These are phyloP conservation scores for Nakazawaea populi DNA, from an alignment of 805 yeast genomes.

Conservation along the genomic window DNA sequence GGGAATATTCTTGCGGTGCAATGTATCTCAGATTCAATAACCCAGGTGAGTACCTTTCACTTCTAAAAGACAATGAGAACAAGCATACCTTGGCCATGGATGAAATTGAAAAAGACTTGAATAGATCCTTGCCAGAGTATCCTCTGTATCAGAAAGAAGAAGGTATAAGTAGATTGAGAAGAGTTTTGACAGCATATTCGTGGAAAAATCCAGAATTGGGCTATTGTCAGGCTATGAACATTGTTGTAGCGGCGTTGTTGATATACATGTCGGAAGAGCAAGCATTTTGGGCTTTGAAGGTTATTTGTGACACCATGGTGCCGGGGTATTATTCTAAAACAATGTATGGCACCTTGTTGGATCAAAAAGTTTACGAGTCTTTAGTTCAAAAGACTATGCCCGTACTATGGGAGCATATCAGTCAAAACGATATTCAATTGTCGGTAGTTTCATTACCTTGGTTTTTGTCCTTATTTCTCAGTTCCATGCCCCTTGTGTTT, in stretches of 20 bases:
- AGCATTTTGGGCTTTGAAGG: constrained; percentile 88
- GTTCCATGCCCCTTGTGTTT: constrained; percentile 90
- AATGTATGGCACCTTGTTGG: constrained; percentile 94
- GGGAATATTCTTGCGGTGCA: constrained; percentile 92
- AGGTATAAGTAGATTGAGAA: constrained; percentile 78
- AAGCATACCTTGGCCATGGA: constrained; percentile 80
- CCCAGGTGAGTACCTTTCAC: constrained; percentile 48
- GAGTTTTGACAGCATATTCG: constrained; percentile 89
- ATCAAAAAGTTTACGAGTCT: constrained; percentile 89
- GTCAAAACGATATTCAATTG: constrained; percentile 76
- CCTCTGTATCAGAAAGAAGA: constrained; percentile 85
- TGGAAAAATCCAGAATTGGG: constrained; percentile 98
- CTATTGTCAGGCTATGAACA: constrained; percentile 98
- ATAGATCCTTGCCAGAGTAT: constrained; percentile 92
- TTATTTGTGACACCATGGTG: constrained; percentile 74
- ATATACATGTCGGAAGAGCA: constrained; percentile 94
- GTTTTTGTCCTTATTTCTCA: constrained; percentile 86
- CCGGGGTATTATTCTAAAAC: constrained; percentile 97
- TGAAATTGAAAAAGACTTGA: constrained; percentile 93
- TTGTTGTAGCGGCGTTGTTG: constrained; percentile 72
- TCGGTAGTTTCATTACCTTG: constrained; percentile 94
- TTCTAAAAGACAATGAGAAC: constrained; percentile 57
- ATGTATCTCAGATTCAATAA: constrained; percentile 65
- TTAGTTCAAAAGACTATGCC: constrained; percentile 90
- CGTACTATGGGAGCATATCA: constrained; percentile 75